Conservation (phyloP, 169 alveolate genomes). For the Eimeria mitis region DNA sequence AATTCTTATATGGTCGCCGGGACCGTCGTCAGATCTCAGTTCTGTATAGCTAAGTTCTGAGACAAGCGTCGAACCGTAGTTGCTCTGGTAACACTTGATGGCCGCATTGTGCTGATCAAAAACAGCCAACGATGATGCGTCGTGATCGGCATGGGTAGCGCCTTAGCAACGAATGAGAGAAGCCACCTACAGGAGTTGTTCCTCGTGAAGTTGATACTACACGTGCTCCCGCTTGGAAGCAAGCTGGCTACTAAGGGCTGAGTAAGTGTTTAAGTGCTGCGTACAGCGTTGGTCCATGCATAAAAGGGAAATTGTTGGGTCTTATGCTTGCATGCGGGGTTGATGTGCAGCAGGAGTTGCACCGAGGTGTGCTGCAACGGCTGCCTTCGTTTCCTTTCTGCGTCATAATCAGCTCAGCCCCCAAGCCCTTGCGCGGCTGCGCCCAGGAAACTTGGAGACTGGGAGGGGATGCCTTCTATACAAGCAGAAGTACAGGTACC, state of each 20-base stretch:
- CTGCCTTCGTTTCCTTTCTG: neutral
- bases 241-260: neutral
- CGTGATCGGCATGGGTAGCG: neutral
- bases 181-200: too few species aligned
- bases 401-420: neutral
- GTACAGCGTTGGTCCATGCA: neutral
- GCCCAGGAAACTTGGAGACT: neutral
- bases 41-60: neutral
- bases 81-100: neutral
- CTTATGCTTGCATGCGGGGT: neutral
- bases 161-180: neutral
- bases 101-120: neutral
- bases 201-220: too few species aligned
- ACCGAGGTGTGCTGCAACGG: neutral
- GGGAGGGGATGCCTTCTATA: neutral
- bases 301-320: neutral
- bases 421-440: neutral
- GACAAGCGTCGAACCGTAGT: neutral
- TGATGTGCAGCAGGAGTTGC: neutral
- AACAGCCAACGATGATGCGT: neutral
- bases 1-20: neutral
- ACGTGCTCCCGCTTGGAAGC: neutral
- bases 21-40: neutral
- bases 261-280: neutral
- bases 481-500: neutral